Evolutionary conservation across 305 asterid species (phyloP).

Genomic region (Solanum hybrid): DNA sequence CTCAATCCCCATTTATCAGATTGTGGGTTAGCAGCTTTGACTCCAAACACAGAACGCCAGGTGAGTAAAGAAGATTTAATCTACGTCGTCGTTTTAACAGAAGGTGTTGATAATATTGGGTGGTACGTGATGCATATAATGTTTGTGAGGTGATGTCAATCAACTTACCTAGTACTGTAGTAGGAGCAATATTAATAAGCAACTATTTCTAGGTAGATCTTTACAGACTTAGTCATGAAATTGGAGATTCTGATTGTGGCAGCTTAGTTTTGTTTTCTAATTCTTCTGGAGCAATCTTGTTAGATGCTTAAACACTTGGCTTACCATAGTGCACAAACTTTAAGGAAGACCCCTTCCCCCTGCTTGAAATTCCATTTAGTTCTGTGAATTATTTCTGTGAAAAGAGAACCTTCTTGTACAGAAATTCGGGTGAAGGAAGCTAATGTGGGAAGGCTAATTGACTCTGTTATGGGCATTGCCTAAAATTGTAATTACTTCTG

Average conservation of each 20-base stretch:
- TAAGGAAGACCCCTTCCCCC: neutral
- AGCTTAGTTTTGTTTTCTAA: neutral
- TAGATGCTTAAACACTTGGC: neutral
- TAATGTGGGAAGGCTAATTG: neutral
- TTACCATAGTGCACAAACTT: neutral
- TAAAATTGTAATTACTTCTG: neutral
- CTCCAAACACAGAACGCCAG: conserved; percentile 85
- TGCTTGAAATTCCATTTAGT: neutral
- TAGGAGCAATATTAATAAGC: neutral
- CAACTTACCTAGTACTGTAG: neutral
- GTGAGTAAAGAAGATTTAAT: conserved; percentile 21
- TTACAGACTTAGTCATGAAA: neutral
- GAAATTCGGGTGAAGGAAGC: neutral
- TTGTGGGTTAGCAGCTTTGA: conserved; percentile 81
- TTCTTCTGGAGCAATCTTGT: neutral
- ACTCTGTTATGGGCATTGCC: neutral
- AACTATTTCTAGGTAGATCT: neutral
- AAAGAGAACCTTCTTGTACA: neutral
- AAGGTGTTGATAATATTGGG: neutral
- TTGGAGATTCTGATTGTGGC: neutral
- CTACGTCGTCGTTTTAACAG: neutral
- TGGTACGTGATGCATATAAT: neutral
- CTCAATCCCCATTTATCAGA: conserved; percentile 92
- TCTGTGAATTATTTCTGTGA: neutral
- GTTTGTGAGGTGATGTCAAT: neutral